Evolutionary conservation across 2,329 filamentous ascomycete genomes (phyloP), one percentile per base, ranked within the genome.

Genomic region (Penicillium sp.): DNA sequence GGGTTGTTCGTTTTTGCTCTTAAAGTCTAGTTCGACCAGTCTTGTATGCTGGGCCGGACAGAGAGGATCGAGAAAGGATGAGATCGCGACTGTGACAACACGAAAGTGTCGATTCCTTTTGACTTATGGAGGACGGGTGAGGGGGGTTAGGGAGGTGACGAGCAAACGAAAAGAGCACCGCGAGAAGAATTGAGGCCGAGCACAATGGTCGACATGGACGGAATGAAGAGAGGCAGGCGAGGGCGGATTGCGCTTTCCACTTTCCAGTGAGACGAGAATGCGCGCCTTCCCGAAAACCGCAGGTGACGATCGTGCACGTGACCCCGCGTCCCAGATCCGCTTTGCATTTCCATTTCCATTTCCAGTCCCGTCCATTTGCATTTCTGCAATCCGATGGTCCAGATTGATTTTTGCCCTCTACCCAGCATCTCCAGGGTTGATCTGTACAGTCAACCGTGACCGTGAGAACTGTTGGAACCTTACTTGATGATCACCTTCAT

Each of bases 261-360:
- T 55, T 61, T 59, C 58, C n/a, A n/a, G 58, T 66, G 53, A 59
- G 57, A 58, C 50, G 44, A 58, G 58, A 64, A 55, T 61, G 60
- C 67, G 67, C 68, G 68, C 67, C 64, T 64, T 60, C 55, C 66
- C 64, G 53, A 65, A 65, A 64, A 61, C 54, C 64, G 61, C 65
- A 66, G 61, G 68, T 70, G 70, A 70, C 64, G 59, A 65, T 61
- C 58, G 1, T 10, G 60, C 70, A 73, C 70, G 70, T 73, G 70
- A 68, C n/a, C 5, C 10, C 18, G 5, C 23, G 13, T 33, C 31
- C 7, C 14, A 33, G n/a, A n/a, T n/a, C n/a, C n/a, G 34, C n/a
- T 16, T 24, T 8, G 10, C 48, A 60, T 62, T 70, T 43, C 28
- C 16, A 31, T 31, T 71, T 71, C 58, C 26, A 13, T 23, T 29